A percentile compares a stretch with the other conserved stretches of the same genome.
Evolutionary conservation across 306 rosid genomes (phyloP).

Genomic region (Datisca glomerata): DNA sequence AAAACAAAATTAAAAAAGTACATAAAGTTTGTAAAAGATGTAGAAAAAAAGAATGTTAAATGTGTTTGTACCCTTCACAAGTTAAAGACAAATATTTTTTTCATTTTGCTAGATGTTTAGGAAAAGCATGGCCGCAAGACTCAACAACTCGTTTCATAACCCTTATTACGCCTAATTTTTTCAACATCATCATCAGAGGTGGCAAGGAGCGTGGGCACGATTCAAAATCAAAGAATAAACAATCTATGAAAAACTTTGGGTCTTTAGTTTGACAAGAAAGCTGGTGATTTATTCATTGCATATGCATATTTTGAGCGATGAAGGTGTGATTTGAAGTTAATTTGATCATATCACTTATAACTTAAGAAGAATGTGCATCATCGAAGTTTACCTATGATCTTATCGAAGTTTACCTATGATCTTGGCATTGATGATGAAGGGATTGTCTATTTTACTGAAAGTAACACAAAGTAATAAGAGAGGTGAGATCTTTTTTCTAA

Average conservation of each 20-base stretch:
- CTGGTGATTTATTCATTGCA: conserved; percentile 83
- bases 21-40: too few species aligned
- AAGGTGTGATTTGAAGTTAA: conserved; percentile 90
- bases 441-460: conserved; percentile 81
- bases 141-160: too few species aligned
- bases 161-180: too few species aligned
- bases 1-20: too few species aligned
- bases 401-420: conserved; percentile 79
- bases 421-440: conserved; percentile 74
- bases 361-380: conserved; percentile 72
- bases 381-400: too few species aligned
- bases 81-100: too few species aligned
- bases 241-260: conserved; percentile 93
- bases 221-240: conserved; percentile 57
- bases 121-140: too few species aligned
- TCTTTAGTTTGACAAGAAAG: conserved; percentile 79
- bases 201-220: too few species aligned
- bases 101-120: too few species aligned
- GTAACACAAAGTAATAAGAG: conserved; percentile 53
- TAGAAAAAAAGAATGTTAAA: too few species aligned
- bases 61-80: too few species aligned
- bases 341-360: conserved; percentile 61
- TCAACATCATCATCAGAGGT: too few species aligned
- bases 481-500: conserved; percentile 35
- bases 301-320: conserved; percentile 77